Evolutionary conservation across 345 rosid genomes (phyloP), one percentile per base, ranked within the genome.

Genomic region (Eucalyptus regnans): DNA sequence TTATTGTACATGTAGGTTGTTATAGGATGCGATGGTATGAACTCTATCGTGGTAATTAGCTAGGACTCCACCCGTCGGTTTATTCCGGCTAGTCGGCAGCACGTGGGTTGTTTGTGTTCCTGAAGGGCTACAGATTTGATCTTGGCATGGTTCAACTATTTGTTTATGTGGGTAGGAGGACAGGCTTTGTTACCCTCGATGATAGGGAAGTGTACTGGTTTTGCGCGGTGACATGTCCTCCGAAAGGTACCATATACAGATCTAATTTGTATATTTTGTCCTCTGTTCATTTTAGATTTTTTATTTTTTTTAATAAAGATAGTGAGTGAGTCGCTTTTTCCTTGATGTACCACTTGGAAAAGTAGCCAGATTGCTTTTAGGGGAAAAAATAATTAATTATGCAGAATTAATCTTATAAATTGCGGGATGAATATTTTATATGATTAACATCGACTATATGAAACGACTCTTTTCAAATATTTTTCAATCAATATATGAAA

Each of bases 1-100:
- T 46, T 25, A 64, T n/a, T 14, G 37, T 64, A n/a, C 41, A 2
- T 64, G 27, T 87, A 93, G 93, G 88, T 90, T 50, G 50, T 93
- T 86, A 91, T 94, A 62, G 95, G 93, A 29, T 93, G 94, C 23
- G 93, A 93, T 54, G 94, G 95, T 51, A 88, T 91, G 79, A 90
- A 90, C 60, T 92, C 92, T 7, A 66, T 52, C 48, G 92, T 91
- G 64, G 93, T 93, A 46, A 52, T 2, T 91, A 90, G 94, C 51
- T 94, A 27, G 94, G 94, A 23, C 93, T 94, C 2, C 12, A 90
- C 4, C 87, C 33, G 20, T 91, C 91, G 4, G 84, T 90, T 23
- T 68, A 88, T 60, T 86, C 92, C 1, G 92, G 95, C 7, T 88
- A 92, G 87, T 88, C 88, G 7, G 92, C 87, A 1, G 91, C 87